These are phyloP conservation scores for Cotoneaster glaucophyllus DNA, from an alignment of 306 rosid genomes.

Conservation along the genomic window DNA sequence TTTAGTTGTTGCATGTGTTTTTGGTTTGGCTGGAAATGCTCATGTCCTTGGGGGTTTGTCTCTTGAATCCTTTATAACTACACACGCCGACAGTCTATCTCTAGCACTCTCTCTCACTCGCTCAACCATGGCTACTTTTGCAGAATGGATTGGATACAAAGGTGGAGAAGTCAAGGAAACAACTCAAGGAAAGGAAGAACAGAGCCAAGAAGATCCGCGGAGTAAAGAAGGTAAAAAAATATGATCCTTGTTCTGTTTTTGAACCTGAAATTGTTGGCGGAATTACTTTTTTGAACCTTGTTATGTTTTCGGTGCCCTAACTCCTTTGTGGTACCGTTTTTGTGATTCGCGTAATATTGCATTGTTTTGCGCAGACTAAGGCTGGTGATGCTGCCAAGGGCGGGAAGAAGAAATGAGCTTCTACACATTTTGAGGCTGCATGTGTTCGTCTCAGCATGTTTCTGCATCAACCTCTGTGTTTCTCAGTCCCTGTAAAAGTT, in stretches of 20 bases:
- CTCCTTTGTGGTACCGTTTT: background rate
- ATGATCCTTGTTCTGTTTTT: background rate
- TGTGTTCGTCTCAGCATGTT: background rate
- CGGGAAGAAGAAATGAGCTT: conserved; percentile 67
- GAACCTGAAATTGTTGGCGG: background rate
- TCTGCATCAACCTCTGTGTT: background rate
- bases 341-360: background rate
- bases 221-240: conserved; percentile 58
- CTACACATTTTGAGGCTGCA: conserved; percentile 4
- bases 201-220: conserved; percentile 79
- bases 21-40: background rate
- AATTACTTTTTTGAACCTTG: background rate
- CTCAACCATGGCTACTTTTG: background rate
- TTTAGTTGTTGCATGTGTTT: background rate
- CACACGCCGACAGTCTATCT: too few relatives aligned
- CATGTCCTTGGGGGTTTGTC: background rate
- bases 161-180: conserved; percentile 76
- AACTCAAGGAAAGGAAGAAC: conserved; percentile 78
- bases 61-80: background rate
- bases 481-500: background rate
- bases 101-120: background rate
- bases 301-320: background rate
- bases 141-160: conserved; percentile 78
- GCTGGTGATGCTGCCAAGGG: conserved; percentile 78
- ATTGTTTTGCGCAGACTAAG: conserved; percentile 44